These are phyloP conservation scores for Mycena galopus DNA, from an alignment of 768 basidiomycete genomes.

Conservation along the genomic window DNA sequence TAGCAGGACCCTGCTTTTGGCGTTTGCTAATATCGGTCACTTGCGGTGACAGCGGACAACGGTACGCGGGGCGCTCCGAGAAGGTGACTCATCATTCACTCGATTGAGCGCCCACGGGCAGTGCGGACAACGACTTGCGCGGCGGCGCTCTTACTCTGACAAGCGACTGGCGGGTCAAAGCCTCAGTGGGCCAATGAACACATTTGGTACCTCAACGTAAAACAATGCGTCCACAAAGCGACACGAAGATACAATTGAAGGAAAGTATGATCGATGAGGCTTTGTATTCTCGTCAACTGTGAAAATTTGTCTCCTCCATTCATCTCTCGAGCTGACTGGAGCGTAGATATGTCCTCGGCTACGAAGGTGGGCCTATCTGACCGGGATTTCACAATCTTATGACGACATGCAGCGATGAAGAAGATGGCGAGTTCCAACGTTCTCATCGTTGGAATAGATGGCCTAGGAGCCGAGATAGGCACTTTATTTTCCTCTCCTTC, in stretches of 20 bases:
- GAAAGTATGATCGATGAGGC: slow-evolving; percentile 93
- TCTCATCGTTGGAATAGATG: slow-evolving; percentile 91
- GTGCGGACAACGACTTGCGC: too few relatives aligned
- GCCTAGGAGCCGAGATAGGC: slow-evolving; percentile 96
- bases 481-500: slow-evolving; percentile 34
- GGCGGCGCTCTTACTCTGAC: too few relatives aligned
- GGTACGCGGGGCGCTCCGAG: too few relatives aligned
- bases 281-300: slow-evolving; percentile 94
- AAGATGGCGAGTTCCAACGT: slow-evolving; percentile 97
- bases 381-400: slow-evolving; percentile 9
- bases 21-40: too few relatives aligned
- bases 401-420: slow-evolving; percentile 87
- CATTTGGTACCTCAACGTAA: too few relatives aligned
- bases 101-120: too few relatives aligned
- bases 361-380: slow-evolving; percentile 78
- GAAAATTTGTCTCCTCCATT: slow-evolving; percentile 50
- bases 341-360: slow-evolving; percentile 91
- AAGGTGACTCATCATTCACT: too few relatives aligned
- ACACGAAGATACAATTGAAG: slow-evolving; percentile 84
- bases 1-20: too few relatives aligned
- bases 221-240: too few relatives aligned
- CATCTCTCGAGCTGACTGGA: slow-evolving; percentile 29
- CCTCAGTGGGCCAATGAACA: too few relatives aligned
- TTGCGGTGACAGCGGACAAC: too few relatives aligned
- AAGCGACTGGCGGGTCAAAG: too few relatives aligned